A percentile compares a stretch with the other conserved stretches of the same genome.
Conservation (phyloP, 2,329 filamentous ascomycete genomes). For the Zymoseptoria pseudotritici region DNA sequence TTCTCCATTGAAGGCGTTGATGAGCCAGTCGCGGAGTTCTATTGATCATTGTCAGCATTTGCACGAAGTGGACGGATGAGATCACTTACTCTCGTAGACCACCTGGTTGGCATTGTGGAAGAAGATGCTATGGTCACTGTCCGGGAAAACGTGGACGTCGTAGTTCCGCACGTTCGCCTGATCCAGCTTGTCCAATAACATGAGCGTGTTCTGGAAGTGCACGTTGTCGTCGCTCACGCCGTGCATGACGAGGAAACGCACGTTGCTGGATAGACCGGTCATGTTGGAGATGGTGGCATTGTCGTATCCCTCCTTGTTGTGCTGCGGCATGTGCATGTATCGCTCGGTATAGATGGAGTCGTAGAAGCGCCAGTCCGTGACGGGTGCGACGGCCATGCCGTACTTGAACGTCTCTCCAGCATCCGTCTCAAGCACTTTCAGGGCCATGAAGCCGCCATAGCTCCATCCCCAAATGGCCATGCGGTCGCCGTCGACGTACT, state of each 20-base stretch:
- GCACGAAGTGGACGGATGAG: background rate
- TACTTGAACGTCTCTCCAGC: conserved; percentile 87
- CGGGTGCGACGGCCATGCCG: conserved; percentile 94
- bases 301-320: conserved; percentile 71
- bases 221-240: conserved; percentile 97
- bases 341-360: conserved; percentile 89
- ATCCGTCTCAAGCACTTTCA: conserved; percentile 91
- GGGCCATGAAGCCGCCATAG: conserved; percentile 88
- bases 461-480: conserved; percentile 99
- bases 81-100: conserved; percentile 79
- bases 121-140: conserved; percentile 89
- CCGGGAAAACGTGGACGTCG: conserved; percentile 92
- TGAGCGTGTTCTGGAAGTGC: conserved; percentile 89
- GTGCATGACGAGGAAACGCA: conserved; percentile 91
- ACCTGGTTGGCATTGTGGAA: conserved; percentile 90
- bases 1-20: conserved; percentile 96
- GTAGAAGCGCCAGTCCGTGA: conserved; percentile 98
- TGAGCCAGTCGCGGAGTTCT: conserved; percentile 82
- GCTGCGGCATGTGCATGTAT: conserved; percentile 91
- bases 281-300: conserved; percentile 68
- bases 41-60: conserved; percentile 9
- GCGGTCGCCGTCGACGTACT: conserved; percentile 73
- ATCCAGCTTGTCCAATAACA: conserved; percentile 79
- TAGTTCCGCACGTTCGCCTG: conserved; percentile 80
- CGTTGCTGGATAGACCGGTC: conserved; percentile 63